Percentiles rank a stretch among this genome's conserved stretches.
These are phyloP conservation scores for Cercophora scortea DNA, from an alignment of 495 filamentous ascomycete species.

Conservation along the genomic window DNA sequence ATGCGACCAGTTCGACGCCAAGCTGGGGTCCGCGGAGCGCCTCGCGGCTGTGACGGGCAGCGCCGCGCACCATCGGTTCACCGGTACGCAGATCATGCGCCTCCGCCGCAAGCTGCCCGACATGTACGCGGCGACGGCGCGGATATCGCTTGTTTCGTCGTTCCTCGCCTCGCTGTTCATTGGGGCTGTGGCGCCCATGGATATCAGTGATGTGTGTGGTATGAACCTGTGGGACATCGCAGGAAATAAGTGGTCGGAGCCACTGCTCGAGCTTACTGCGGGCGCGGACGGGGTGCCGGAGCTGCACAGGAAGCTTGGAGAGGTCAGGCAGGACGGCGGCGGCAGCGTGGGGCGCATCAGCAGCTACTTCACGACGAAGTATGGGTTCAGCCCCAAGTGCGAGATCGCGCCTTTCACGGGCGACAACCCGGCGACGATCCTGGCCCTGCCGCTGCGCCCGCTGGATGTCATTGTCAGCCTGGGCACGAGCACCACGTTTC, in stretches of 20 bases:
- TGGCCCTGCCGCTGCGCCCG: slow-evolving; percentile 76
- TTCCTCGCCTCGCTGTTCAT: slow-evolving; percentile 91
- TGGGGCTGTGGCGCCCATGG: slow-evolving; percentile 76
- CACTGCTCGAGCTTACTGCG: slow-evolving; percentile 68
- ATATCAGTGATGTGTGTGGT: slow-evolving; percentile 91
- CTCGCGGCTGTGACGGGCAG: slow-evolving; percentile 80
- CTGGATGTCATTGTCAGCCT: slow-evolving; percentile 90
- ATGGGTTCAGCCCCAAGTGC: slow-evolving; percentile 69
- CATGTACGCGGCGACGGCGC: slow-evolving; percentile 68
- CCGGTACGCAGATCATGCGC: slow-evolving; percentile 90
- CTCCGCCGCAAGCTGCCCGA: slow-evolving; percentile 73
- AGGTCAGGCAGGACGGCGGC: slow-evolving; percentile 72
- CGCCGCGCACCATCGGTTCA: slow-evolving; percentile 93
- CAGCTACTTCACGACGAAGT: slow-evolving; percentile 67
- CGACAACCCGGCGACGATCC: slow-evolving; percentile 93
- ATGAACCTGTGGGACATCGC: slow-evolving; percentile 96
- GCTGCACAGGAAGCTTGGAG: slow-evolving; percentile 71
- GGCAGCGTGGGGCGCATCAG: slow-evolving; percentile 65
- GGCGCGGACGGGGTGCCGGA: slow-evolving; percentile 57
- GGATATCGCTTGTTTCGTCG: slow-evolving; percentile 90
- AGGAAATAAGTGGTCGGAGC: slow-evolving; percentile 60
- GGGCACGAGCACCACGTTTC: slow-evolving; percentile 91
- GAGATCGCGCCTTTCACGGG: slow-evolving; percentile 81
- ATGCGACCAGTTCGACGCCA: slow-evolving; percentile 77
- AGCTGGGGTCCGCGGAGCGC: slow-evolving; percentile 54